Percentiles rank a stretch among this genome's conserved stretches.
Evolutionary conservation across 331 rosid genomes (phyloP).

Genomic region (Quercus tomentella): DNA sequence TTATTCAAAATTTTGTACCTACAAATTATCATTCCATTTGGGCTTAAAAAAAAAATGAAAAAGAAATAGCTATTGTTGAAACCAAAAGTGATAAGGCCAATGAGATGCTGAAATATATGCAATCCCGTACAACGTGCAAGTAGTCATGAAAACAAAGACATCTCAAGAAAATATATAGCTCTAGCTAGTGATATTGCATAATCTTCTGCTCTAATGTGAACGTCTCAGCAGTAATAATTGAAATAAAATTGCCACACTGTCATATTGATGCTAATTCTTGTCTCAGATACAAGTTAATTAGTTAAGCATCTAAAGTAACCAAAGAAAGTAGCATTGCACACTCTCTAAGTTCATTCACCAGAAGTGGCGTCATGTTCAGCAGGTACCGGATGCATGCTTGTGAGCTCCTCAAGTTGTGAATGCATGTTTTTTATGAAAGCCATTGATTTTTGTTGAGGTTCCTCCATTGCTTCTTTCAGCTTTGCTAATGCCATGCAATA

Average conservation of each 20-base stretch:
- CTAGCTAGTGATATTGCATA: neutral
- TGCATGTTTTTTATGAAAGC: slow-evolving; percentile 75
- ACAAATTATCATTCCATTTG: too few species aligned
- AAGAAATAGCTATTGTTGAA: too few species aligned
- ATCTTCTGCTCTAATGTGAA: neutral
- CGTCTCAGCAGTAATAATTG: neutral
- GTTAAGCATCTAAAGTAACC: neutral
- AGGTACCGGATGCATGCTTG: slow-evolving; percentile 18
- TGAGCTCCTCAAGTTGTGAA: slow-evolving; percentile 62
- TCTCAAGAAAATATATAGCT: neutral
- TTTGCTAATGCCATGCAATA: slow-evolving; percentile 66
- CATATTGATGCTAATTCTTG: neutral
- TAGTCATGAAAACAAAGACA: neutral
- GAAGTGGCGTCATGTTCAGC: slow-evolving; percentile 19
- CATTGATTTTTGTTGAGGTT: slow-evolving; percentile 68
- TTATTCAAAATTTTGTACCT: too few species aligned
- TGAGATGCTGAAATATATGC: neutral
- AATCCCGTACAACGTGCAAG: neutral
- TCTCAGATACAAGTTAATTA: neutral
- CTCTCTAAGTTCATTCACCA: slow-evolving; percentile 17
- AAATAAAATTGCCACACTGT: neutral
- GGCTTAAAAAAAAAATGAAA: too few species aligned
- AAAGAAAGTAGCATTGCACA: neutral
- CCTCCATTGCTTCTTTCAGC: slow-evolving; percentile 83
- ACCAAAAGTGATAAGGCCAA: too few species aligned